phyloP scores from a whole-genome alignment of 345 rosid species.

The Camelina hispida region DNA sequence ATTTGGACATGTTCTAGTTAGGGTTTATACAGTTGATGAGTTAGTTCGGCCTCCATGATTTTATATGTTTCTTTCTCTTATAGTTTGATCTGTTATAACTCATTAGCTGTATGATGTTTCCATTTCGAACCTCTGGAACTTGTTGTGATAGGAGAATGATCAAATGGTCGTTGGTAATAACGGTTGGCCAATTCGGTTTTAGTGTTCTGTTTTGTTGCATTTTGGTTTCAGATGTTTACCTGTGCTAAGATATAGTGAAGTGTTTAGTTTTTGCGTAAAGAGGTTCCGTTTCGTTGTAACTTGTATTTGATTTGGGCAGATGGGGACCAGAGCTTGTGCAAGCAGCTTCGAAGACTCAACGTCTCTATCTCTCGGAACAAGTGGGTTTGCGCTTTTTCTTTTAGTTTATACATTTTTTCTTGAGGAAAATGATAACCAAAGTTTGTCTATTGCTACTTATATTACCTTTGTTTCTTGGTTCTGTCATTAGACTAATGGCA shows the following conservation, averaged over 20 bases:
- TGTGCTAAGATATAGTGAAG: background rate
- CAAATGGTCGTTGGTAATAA: background rate
- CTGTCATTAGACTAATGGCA: constrained; percentile 77
- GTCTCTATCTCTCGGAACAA: constrained; percentile 38
- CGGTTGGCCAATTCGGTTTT: background rate
- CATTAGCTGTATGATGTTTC: background rate
- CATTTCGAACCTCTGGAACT: constrained; percentile 6
- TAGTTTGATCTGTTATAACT: background rate
- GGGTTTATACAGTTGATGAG: background rate
- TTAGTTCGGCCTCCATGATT: constrained; percentile 5
- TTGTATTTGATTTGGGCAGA: constrained; percentile 23
- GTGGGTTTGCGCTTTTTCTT: constrained; percentile 28
- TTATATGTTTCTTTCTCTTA: background rate
- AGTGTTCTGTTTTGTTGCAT: constrained; percentile 13
- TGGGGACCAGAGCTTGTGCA: constrained; percentile 33
- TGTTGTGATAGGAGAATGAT: background rate
- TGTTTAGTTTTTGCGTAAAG: constrained; percentile 16
- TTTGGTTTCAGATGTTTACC: constrained; percentile 17
- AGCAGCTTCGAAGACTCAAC: constrained; percentile 19
- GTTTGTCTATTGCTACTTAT: background rate
- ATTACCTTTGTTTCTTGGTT: background rate
- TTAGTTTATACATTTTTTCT: background rate
- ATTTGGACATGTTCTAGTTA: constrained; percentile 14
- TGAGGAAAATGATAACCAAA: background rate
- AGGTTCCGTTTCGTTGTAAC: background rate